Evolutionary conservation across 2,329 filamentous ascomycete species (phyloP).

Genomic region (Chalaropsis thielavioides): DNA sequence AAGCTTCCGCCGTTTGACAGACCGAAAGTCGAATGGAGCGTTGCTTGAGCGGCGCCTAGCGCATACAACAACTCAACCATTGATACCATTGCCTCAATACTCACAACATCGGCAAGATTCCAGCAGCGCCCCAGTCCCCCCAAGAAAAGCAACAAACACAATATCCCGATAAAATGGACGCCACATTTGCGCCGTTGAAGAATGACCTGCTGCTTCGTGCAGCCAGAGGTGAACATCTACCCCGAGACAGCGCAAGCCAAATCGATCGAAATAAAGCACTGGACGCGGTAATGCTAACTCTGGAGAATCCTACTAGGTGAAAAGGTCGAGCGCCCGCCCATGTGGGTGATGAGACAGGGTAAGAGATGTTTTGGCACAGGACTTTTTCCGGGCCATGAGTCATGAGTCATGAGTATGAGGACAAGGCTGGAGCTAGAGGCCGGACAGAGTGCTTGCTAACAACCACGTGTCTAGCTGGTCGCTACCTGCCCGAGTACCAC

Average conservation of each 20-base stretch:
- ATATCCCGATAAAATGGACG: conserved; percentile 11
- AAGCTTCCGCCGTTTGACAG: neutral
- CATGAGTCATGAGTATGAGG: neutral
- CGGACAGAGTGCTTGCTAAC: neutral
- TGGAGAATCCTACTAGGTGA: conserved; percentile 44
- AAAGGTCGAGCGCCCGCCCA: conserved; percentile 79
- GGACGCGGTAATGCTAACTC: neutral
- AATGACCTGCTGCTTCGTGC: conserved; percentile 87
- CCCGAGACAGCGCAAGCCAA: neutral
- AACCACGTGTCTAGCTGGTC: conserved; percentile 49
- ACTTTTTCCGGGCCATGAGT: neutral
- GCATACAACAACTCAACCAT: neutral
- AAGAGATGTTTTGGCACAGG: conserved; percentile 21
- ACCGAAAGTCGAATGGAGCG: neutral
- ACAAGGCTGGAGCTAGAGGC: neutral
- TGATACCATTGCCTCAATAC: neutral
- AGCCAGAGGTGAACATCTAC: conserved; percentile 54
- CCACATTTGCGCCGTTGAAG: conserved; percentile 61
- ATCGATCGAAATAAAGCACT: neutral
- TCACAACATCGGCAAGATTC: neutral
- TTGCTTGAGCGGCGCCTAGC: neutral
- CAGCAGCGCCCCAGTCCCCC: neutral
- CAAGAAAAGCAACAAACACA: conserved; percentile 4
- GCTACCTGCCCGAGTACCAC: conserved; percentile 96
- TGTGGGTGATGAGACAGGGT: conserved; percentile 99